phyloP scores from a whole-genome alignment of 2,329 filamentous ascomycete species.

The Elsinoe fawcettii region DNA sequence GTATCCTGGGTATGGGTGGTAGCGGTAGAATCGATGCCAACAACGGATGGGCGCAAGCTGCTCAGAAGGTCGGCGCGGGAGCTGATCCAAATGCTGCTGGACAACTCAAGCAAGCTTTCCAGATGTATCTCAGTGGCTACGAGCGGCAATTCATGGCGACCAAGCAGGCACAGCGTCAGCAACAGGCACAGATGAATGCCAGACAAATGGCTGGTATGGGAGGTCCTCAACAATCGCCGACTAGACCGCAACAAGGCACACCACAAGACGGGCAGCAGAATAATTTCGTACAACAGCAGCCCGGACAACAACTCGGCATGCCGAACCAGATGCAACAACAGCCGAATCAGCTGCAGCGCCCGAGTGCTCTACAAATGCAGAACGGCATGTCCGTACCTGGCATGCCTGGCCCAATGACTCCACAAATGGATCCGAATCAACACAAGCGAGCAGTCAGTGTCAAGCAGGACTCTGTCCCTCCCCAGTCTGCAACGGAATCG shows the following conservation, averaged over 20 bases:
- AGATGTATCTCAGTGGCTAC: slow-evolving; percentile 67
- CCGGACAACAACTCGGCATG: slow-evolving; percentile 20
- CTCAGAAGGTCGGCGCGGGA: slow-evolving; percentile 41
- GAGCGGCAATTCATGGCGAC: slow-evolving; percentile 60
- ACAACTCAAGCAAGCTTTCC: slow-evolving; percentile 65
- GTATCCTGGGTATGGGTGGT: slow-evolving; percentile 68
- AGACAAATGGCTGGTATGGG: slow-evolving; percentile 35
- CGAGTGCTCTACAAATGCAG: slow-evolving; percentile 30
- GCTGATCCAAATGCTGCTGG: slow-evolving; percentile 55
- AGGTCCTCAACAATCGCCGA: slow-evolving; percentile 27
- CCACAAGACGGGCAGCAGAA: slow-evolving; percentile 16
- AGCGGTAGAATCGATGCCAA: slow-evolving; percentile 63
- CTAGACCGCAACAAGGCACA: slow-evolving; percentile 20
- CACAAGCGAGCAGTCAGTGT: slow-evolving; percentile 26
- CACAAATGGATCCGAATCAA: slow-evolving; percentile 32
- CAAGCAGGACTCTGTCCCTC: slow-evolving; percentile 16
- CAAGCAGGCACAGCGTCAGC: slow-evolving; percentile 36
- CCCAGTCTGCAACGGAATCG: slow-evolving; percentile 13
- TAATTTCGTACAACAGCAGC: slow-evolving; percentile 24
- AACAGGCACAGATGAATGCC: slow-evolving; percentile 29
- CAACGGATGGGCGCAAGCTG: slow-evolving; percentile 68
- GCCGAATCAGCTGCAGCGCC: slow-evolving; percentile 13
- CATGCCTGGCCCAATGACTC: slow-evolving; percentile 27
- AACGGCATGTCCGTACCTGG: slow-evolving; percentile 34
- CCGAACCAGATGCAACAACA: slow-evolving; percentile 14